Base-by-base conservation (phyloP, 2,329 filamentous ascomycete species). In the Pyricularia grisea region DNA sequence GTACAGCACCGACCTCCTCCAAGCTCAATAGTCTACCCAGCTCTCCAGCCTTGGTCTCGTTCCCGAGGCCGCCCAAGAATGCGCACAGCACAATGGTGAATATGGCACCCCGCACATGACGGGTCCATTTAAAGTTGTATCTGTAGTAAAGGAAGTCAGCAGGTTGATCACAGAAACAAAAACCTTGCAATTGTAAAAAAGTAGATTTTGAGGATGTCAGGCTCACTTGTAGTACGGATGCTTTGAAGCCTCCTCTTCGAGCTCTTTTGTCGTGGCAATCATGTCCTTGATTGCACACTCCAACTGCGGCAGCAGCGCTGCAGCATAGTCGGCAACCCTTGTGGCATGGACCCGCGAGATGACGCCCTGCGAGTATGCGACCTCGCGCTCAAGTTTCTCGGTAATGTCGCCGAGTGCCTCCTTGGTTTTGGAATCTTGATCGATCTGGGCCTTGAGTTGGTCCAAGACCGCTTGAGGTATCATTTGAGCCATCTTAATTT, bases 181-280 rank as follows among this genome's bases (percentile, higher is more conserved):
- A 14, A 36, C 2, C 2, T 33, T 10, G 31, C 11, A 12, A 14
- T 6, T n/a, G 6, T 7, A 20, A 50, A 50, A n/a, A 50, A 11
- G 2, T 20, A 7, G n/a, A n/a, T n/a, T n/a, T n/a, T n/a, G 1
- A 2, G 5, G 4, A 3, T n/a, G 12, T 50, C 42, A n/a, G 42
- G 68, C 80, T 65, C 76, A 97, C 86, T 97, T 97, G 88, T 98
- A 99, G 84, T 98, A 99, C 0, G 95, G 94, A 75, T 96, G 90
- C 77, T 92, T 86, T 30, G 93, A 94, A 2, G 94, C 93, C 68
- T 92, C 86, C 68, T 84, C 80, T 71, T 88, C 86, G 64, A 99
- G 87, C 73, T 90, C 88, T 69, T 83, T 81, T 65, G 97, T 85
- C 64, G 90, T 90, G 66, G 87, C 82, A 69, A 92, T 85, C 78